Evolutionary conservation across 2,329 filamentous ascomycete species (phyloP).

Genomic region (Alternaria ethzedia): DNA sequence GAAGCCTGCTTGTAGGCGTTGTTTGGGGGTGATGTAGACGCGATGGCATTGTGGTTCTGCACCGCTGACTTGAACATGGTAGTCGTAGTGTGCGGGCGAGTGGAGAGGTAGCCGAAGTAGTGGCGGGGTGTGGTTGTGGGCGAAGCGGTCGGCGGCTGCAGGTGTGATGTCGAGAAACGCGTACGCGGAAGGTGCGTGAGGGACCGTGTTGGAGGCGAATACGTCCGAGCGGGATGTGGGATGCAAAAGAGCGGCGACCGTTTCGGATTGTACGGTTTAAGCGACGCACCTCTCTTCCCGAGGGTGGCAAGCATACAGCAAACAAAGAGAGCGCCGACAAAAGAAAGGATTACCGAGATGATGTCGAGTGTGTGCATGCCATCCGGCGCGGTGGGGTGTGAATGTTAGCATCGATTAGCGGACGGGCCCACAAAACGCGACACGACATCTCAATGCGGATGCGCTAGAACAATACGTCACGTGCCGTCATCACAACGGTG

Average conservation of each 20-base stretch:
- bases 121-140: conserved; percentile 6
- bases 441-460: conserved; percentile 22
- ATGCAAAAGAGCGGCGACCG: conserved; percentile 25
- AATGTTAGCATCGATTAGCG: conserved; percentile 17
- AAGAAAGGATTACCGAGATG: conserved; percentile 30
- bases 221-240: conserved; percentile 23
- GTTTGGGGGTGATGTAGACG: conserved; percentile 30
- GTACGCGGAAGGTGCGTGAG: conserved; percentile 15
- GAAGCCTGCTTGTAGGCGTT: conserved; percentile 36
- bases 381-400: conserved; percentile 21
- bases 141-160: background rate
- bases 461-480: conserved; percentile 9
- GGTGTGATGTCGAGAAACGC: conserved; percentile 20
- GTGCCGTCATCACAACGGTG: conserved; percentile 2
- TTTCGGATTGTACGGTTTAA: conserved; percentile 38
- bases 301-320: conserved; percentile 50
- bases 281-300: conserved; percentile 39
- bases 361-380: conserved; percentile 32
- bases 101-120: conserved; percentile 22
- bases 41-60: conserved; percentile 47
- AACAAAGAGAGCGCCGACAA: conserved; percentile 31
- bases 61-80: conserved; percentile 52
- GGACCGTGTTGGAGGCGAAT: conserved; percentile 20
- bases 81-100: conserved; percentile 23
- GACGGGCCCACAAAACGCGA: conserved; percentile 22